phyloP scores from a whole-genome alignment of 805 yeast genomes.

The Pichia gijzeniarum region DNA sequence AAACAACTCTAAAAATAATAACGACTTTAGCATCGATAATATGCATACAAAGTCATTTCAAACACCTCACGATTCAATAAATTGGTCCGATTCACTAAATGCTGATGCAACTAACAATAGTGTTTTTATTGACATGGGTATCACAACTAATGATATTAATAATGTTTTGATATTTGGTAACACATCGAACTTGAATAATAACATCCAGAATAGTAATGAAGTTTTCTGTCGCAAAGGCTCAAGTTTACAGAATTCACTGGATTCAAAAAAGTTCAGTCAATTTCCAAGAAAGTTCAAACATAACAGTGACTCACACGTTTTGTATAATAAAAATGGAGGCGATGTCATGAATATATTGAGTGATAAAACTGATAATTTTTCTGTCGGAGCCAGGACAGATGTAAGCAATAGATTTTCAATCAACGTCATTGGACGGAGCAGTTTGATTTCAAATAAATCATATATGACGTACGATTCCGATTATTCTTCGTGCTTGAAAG shows the following conservation, averaged over 20 bases:
- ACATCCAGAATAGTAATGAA: not conserved
- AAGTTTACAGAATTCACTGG: constrained; percentile 3
- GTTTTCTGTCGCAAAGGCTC: not conserved
- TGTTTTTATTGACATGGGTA: constrained; percentile 11
- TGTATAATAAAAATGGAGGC: not conserved
- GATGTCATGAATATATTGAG: not conserved
- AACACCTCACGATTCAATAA: constrained; percentile 31
- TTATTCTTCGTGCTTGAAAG: constrained; percentile 29
- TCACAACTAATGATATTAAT: not conserved
- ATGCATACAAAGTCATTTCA: constrained; percentile 20
- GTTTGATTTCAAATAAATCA: constrained; percentile 37
- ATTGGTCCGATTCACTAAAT: constrained; percentile 31
- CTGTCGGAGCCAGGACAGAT: not conserved
- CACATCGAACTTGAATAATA: not conserved
- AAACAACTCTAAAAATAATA: not conserved
- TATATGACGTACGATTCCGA: constrained; percentile 58
- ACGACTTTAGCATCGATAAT: not conserved
- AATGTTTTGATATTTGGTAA: constrained; percentile 1
- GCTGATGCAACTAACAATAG: constrained; percentile 9
- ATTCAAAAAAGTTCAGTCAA: not conserved
- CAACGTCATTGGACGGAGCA: constrained; percentile 31
- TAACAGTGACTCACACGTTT: constrained; percentile 3
- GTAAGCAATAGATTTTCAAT: constrained; percentile 18
- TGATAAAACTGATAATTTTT: not conserved
- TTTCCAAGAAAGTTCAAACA: constrained; percentile 1